These are phyloP conservation scores for Gossypium armourianum DNA, from an alignment of 441 rosid genomes.

Conservation along the genomic window DNA sequence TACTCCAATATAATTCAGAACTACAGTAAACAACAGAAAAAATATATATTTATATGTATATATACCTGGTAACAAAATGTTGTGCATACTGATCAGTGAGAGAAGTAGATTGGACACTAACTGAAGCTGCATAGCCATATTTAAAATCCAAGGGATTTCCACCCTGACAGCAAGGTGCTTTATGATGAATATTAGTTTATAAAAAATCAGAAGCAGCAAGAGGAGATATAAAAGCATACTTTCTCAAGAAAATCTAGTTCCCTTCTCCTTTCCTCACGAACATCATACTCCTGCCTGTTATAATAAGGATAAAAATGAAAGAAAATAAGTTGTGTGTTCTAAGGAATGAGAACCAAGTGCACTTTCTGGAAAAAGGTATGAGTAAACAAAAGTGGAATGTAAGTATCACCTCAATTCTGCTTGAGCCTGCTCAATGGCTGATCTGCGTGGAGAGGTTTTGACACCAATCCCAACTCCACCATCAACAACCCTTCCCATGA, in stretches of 20 bases:
- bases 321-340: background rate
- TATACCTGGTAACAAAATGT: constrained; percentile 73
- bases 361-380: background rate
- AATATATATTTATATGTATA: constrained; percentile 11
- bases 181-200: constrained; percentile 11
- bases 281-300: constrained; percentile 91
- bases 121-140: constrained; percentile 60
- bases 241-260: constrained; percentile 95
- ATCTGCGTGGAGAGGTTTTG: constrained; percentile 76
- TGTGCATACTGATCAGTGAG: constrained; percentile 70
- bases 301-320: constrained; percentile 15
- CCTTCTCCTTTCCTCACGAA: constrained; percentile 87
- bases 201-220: constrained; percentile 14
- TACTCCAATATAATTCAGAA: constrained; percentile 18
- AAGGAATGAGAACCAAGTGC: constrained; percentile 1
- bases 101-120: constrained; percentile 89
- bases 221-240: constrained; percentile 41
- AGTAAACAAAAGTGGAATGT: constrained; percentile 4
- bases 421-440: constrained; percentile 93
- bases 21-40: constrained; percentile 16
- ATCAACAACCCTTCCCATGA: constrained; percentile 97
- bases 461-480: constrained; percentile 77
- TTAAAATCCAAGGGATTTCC: constrained; percentile 97
- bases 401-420: constrained; percentile 70
- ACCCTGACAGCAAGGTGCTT: constrained; percentile 49